Evolutionary conservation across 2,329 filamentous ascomycete species (phyloP), one percentile per base, ranked within the genome.

Genomic region (Penicillium sp.): DNA sequence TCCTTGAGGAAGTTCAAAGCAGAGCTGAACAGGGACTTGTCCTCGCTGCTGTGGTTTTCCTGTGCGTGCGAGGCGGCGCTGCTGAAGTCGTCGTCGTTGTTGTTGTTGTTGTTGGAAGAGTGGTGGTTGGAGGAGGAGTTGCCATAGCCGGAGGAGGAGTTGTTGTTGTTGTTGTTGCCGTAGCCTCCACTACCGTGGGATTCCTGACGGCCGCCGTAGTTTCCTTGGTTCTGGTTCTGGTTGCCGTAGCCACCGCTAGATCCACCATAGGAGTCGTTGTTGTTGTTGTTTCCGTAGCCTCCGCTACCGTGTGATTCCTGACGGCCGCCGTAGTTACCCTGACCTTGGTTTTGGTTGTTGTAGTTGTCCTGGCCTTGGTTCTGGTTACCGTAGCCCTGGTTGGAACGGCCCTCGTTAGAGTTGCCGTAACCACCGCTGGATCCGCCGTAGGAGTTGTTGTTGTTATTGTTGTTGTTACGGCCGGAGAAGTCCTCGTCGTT

Each of bases 11-110:
- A 78, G 52, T 79, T 77, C 23, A 89, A 71, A 1, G 84, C 85
- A 21, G 73, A 77, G 61, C 77, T 80, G 77, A 89, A 89, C 42
- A 89, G 64, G 6, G 66, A 68, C 6, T 83, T 80, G 35, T 82
- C 83, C 27, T 75, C 77, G 64, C 73, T 69, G n/a, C 79, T 79
- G 56, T 82, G 75, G 65, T 86, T 79, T 55, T 82, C 75, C 29
- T 80, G 71, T 19, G 86, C 86, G 63, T 87, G 82, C 41, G 79
- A 71, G 48, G 79, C 76, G 9, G 85, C 85, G 50, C 78, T 78
- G 48, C 77, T 78, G 69, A 83, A 80, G 64, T 87, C 83, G 62
- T 83, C 77, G 60, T 78, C 75, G n/a, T 51, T 6, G 48, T 40
- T 19, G 48, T 38, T n/a, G n/a, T 51, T 6, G 48, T 40, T 19